A percentile compares a stretch with the other conserved stretches of the same genome.
Conservation (phyloP, 345 rosid genomes). For the Angophora floribunda region DNA sequence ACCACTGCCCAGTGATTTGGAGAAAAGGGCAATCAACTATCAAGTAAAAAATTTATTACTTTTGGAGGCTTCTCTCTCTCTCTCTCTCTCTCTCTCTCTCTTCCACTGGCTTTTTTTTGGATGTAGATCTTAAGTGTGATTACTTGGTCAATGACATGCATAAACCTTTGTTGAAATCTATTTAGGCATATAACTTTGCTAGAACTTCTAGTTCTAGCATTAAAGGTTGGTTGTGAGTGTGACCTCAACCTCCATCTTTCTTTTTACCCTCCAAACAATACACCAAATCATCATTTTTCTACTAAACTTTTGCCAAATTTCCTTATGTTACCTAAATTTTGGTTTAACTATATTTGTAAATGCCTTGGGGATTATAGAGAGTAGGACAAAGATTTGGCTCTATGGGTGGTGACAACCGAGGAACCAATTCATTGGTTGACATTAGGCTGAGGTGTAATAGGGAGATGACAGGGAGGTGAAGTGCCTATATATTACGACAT, state of each 20-base stretch:
- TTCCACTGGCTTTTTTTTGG: not conserved
- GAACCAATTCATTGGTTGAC: not conserved
- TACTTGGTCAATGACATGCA: not conserved
- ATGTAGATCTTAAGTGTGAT: not conserved
- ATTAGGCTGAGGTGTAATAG: not conserved
- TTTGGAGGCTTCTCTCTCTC: not conserved
- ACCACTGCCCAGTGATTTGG: slow-evolving; percentile 51
- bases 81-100: not conserved
- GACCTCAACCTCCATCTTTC: not conserved
- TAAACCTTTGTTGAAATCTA: not conserved
- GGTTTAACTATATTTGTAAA: too few species aligned
- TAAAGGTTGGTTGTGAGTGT: not conserved
- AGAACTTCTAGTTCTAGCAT: not conserved
- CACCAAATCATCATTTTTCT: not conserved
- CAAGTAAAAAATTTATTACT: slow-evolving; percentile 29
- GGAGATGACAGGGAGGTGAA: not conserved
- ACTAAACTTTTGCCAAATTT: not conserved
- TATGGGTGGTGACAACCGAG: not conserved
- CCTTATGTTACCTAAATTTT: not conserved
- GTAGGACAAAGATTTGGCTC: not conserved
- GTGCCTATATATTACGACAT: not conserved
- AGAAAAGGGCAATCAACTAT: slow-evolving; percentile 47
- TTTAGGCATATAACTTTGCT: not conserved
- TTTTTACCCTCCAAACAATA: not conserved
- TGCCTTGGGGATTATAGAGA: not conserved